A percentile compares a stretch with the other conserved stretches of the same genome.
Conservation (phyloP, 2,329 filamentous ascomycete genomes). For the Hymenoscyphus scutula region DNA sequence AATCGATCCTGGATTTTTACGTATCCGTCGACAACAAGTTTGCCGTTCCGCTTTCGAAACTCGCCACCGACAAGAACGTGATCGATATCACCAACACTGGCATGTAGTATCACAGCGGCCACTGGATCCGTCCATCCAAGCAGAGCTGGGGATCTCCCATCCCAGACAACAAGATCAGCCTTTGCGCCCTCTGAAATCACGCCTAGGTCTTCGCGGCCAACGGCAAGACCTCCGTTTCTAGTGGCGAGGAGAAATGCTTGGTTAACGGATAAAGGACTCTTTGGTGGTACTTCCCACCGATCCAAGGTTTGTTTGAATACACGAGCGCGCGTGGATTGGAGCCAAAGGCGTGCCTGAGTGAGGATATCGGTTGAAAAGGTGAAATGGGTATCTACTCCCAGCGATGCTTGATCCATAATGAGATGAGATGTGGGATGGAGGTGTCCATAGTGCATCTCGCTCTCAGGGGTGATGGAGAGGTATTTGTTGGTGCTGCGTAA, state of each 20-base stretch:
- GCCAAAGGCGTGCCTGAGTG: conserved; percentile 35
- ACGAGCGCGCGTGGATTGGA: conserved; percentile 37
- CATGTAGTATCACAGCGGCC: conserved; percentile 43
- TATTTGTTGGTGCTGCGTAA: conserved; percentile 38
- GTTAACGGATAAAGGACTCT: conserved; percentile 50
- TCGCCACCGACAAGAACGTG: conserved; percentile 45
- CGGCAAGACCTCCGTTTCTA: conserved; percentile 49
- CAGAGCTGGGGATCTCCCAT: conserved; percentile 41
- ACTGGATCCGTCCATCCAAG: conserved; percentile 41
- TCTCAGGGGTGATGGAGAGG: conserved; percentile 46
- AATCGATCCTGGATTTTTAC: neutral
- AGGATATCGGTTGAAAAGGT: conserved; percentile 35
- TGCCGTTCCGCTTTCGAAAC: conserved; percentile 37
- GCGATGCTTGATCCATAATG: conserved; percentile 33
- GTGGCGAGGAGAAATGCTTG: conserved; percentile 58
- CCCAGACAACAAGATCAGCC: conserved; percentile 49
- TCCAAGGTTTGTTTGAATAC: conserved; percentile 33
- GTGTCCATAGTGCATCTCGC: conserved; percentile 49
- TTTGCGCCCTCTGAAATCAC: conserved; percentile 44
- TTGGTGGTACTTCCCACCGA: conserved; percentile 32
- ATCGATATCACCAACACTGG: conserved; percentile 41
- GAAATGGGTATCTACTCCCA: conserved; percentile 39
- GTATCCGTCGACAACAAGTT: conserved; percentile 19
- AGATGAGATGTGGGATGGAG: conserved; percentile 39
- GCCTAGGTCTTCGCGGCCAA: conserved; percentile 40